Conservation (phyloP, 2,329 filamentous ascomycete genomes). For the Clonostachys rosea region DNA sequence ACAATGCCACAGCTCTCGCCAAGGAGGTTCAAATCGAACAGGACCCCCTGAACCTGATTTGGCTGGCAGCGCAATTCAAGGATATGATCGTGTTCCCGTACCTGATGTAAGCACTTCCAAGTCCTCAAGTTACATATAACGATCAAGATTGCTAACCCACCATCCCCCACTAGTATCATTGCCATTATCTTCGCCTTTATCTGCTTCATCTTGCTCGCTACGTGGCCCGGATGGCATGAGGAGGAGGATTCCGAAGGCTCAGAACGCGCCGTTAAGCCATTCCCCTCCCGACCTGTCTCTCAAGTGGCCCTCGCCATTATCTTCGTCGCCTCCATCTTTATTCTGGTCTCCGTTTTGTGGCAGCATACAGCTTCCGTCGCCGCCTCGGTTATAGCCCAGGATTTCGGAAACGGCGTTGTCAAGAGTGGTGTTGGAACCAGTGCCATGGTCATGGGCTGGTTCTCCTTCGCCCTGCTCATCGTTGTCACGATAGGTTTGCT, state of each 20-base stretch:
- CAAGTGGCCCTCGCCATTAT: slow-evolving; percentile 92
- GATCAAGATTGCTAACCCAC: slow-evolving; percentile 6
- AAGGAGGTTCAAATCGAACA: slow-evolving; percentile 86
- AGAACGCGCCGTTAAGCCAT: slow-evolving; percentile 88
- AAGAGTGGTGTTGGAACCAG: slow-evolving; percentile 85
- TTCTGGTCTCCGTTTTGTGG: slow-evolving; percentile 76
- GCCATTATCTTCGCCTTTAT: slow-evolving; percentile 96
- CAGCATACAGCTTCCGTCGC: slow-evolving; percentile 96
- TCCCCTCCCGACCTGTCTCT: slow-evolving; percentile 86
- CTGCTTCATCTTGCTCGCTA: slow-evolving; percentile 90
- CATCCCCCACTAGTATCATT: slow-evolving; percentile 65
- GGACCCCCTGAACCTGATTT: slow-evolving; percentile 94
- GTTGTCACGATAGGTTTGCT: slow-evolving; percentile 92
- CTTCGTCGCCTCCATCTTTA: slow-evolving; percentile 69
- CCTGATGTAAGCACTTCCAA: slow-evolving; percentile 65
- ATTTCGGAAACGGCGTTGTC: slow-evolving; percentile 86
- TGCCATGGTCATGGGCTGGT: slow-evolving; percentile 97
- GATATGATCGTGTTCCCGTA: slow-evolving; percentile 98
- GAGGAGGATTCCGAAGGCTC: slow-evolving; percentile 76
- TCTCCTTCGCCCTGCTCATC: slow-evolving; percentile 88
- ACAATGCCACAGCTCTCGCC: slow-evolving; percentile 91
- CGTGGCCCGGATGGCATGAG: slow-evolving; percentile 97
- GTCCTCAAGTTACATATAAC: not conserved
- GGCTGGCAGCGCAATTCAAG: slow-evolving; percentile 96
- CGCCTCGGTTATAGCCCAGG: slow-evolving; percentile 87